Percentiles rank a stretch among this genome's conserved stretches.
Evolutionary conservation across 805 yeast species (phyloP).

Genomic region (Yarrowia keelungensis): DNA sequence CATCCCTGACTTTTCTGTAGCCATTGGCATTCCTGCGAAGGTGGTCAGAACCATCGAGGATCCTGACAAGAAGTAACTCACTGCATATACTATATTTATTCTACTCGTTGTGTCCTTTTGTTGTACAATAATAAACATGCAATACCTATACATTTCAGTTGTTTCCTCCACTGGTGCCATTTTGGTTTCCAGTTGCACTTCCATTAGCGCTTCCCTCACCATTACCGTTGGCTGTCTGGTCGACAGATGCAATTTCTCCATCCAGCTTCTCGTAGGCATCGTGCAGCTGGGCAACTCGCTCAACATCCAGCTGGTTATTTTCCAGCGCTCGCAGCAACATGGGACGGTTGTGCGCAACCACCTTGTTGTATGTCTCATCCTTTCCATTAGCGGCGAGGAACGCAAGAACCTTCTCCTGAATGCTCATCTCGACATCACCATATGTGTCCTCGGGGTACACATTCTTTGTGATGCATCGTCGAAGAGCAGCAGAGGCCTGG

Average conservation of each 20-base stretch:
- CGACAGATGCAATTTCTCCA: conserved; percentile 10
- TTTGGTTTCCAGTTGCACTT: not conserved
- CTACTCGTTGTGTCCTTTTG: not conserved
- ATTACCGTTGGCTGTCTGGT: conserved; percentile 7
- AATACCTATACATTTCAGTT: conserved; percentile 22
- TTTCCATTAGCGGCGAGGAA: conserved; percentile 1
- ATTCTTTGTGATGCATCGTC: conserved; percentile 19
- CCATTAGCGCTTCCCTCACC: conserved; percentile 10
- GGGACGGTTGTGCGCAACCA: conserved; percentile 10
- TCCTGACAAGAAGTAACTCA: not conserved
- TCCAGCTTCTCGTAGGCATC: conserved; percentile 25
- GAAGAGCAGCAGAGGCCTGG: conserved; percentile 12
- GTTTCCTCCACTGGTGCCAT: not conserved
- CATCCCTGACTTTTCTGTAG: conserved; percentile 62
- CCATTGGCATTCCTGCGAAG: conserved; percentile 69
- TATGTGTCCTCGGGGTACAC: conserved; percentile 23
- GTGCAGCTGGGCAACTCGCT: conserved; percentile 5
- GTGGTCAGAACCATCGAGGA: conserved; percentile 44
- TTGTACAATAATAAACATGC: not conserved
- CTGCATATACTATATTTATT: not conserved
- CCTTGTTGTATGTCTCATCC: conserved; percentile 19
- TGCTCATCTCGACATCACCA: not conserved
- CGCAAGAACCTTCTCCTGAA: conserved; percentile 8
- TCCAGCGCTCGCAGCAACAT: conserved; percentile 23
- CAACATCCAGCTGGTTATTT: conserved; percentile 15